Conservation (phyloP, 768 basidiomycete species). For the Amanita muscaria region DNA sequence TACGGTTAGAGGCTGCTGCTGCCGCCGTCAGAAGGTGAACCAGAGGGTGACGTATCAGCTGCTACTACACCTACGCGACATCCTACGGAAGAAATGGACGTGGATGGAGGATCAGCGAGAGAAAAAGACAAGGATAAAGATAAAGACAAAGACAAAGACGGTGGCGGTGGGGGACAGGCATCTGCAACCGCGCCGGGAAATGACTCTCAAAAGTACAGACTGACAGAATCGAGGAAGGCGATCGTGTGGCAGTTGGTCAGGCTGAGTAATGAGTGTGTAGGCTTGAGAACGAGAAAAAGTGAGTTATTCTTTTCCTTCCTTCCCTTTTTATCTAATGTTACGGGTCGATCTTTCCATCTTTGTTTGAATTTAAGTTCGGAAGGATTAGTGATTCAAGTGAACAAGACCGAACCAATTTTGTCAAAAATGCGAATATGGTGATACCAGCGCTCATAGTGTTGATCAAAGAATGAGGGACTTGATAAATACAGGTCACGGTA, state of each 20-base stretch:
- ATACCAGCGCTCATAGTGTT: constrained; percentile 8
- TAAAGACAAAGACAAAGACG: constrained; percentile 20
- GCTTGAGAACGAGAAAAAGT: constrained; percentile 41
- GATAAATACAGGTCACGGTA: constrained; percentile 30
- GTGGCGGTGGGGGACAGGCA: constrained; percentile 13
- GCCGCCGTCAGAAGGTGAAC: constrained; percentile 19
- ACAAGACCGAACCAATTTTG: too few species aligned
- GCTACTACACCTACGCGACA: constrained; percentile 34
- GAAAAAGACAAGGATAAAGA: constrained; percentile 20
- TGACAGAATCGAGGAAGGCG: constrained; percentile 75
- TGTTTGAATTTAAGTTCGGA: too few species aligned
- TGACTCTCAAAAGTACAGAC: constrained; percentile 56
- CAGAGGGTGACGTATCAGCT: constrained; percentile 17
- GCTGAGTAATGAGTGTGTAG: constrained; percentile 75
- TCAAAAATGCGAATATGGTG: constrained; percentile 60
- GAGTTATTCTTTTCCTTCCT: constrained; percentile 12
- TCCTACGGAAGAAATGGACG: constrained; percentile 40
- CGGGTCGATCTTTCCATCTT: too few species aligned
- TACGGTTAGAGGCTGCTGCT: constrained; percentile 25
- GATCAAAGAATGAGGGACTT: background rate
- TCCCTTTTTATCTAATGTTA: too few species aligned
- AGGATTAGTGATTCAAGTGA: constrained; percentile 60
- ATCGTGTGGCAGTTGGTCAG: constrained; percentile 75
- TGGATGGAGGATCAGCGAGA: constrained; percentile 20
- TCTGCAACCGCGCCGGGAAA: constrained; percentile 12